Base-by-base conservation (phyloP, 768 basidiomycete species). In the Mycena latifolia region DNA sequence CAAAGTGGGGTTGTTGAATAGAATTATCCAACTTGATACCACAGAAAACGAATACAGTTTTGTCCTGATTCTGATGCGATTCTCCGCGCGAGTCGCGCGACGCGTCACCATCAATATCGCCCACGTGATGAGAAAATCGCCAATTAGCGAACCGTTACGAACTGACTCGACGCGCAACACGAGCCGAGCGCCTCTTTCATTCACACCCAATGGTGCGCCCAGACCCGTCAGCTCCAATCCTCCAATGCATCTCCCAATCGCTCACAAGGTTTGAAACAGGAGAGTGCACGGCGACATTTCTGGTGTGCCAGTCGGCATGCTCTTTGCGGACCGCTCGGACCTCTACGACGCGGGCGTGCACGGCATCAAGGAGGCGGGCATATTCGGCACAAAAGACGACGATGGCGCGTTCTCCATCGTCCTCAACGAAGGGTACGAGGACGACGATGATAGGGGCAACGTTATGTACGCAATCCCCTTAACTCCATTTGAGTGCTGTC, bases 381-480 rank as follows among this genome's bases (percentile, higher is more conserved):
- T 70, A 33, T 66, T 60, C 25, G 65, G 69, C 22, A 63, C 65
- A 7, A 46, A 55, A 25, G 41, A 8, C 22, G 48, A 62, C 5
- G 58, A 35, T 1, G 69, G 69, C 61, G 69, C 69, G 33, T 70
- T 63, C 37, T 63, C 65, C n/a, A 66, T 70, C 29, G 69, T 70
- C 15, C 22, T 70, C 18, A 70, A 70, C 24, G n/a, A 55, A 4
- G 55, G 61, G 3, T 70, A 70, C 45, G 60, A 61, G 41, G 69
- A 70, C 43, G 69, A 70, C 47, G 48, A 66, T 29, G 69, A 70
- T 47, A 35, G 22, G 28, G 69, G 65, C 14, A 61, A 70, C 11
- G 39, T 17, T 1, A 70, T 70, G 69, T 66, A 20, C 43, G 61
- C 60, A 6, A 15, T 11, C 17, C 0, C 2, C 29, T 10, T 7